Evolutionary conservation across 192 early-diverging fungal genomes (phyloP), one percentile per base, ranked within the genome.

Genomic region (Podila epicladia): DNA sequence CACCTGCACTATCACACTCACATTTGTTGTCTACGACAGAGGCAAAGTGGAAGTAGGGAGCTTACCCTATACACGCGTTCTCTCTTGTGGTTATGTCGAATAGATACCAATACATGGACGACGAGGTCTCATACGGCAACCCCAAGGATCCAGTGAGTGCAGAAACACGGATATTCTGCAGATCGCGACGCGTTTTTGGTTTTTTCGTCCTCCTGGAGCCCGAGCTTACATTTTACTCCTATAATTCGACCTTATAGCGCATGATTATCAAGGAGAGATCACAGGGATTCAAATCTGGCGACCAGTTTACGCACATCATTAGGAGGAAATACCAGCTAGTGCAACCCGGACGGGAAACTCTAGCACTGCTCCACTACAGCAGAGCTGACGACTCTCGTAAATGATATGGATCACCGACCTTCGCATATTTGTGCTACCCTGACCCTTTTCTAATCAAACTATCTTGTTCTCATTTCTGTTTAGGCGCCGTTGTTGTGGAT

Each of bases 51-150:
- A 17, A 17, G 41, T n/a, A n/a, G 3, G 41, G 41, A 45, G 17
- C 13, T 15, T 17, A 3, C 41, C 41, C 33, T 9, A 13, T 24
- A 35, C n/a, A 50, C 48, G 31, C 11, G 28, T 4, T 20, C 3
- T 26, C 12, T 26, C 22, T 6, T 35, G 20, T n/a, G 41, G 17
- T 15, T 65, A 26, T 28, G 41, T 37, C 29, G 0, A 24, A 22
- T 65, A 84, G 83, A 6, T 84, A 71, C 33, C 68, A 72, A 33
- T 84, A 84, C 61, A 66, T 80, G 68, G 83, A 84, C 32, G 64
- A 71, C 22, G 83, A 84, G 60, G 28, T 69, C 59, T 50, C 22
- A 2, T 74, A 68, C n/a, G 53, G 58, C 41, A 72, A 32, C 33
- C 67, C 67, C 19, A 45, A 45, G 29, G 64, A 71, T 9, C n/a